Base-by-base conservation (phyloP, 768 basidiomycete species). In the Ramaria rubella region DNA sequence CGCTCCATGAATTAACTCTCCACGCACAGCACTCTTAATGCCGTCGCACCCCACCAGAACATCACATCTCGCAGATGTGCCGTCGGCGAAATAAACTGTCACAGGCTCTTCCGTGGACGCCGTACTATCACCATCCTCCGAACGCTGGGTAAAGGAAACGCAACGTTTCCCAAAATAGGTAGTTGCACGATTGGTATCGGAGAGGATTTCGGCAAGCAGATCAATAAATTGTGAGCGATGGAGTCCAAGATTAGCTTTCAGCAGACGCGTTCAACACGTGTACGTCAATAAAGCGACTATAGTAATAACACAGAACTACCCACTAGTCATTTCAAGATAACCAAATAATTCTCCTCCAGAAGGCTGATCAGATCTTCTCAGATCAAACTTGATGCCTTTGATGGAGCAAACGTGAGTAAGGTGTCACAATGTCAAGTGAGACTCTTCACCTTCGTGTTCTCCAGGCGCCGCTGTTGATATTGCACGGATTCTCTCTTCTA, bases 181-280 rank as follows among this genome's bases (percentile, higher is more conserved):
- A 7, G 63, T 61, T 15, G 60, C 42, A 11, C 44, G 50, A 4
- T 27, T 63, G 3, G 50, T 23, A 17, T 55, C 44, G 49, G 69
- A 72, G 12, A 70, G 60, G 36, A 63, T 62, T 14, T 63, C 55
- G 11, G 75, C 75, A 45, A 77, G 68, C 17, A 72, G 69, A 52
- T 77, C 73, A 5, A 79, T 71, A 57, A 80, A 79, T 38, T 74
- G 71, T 4, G 77, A 77, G 11, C 79, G 69, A 62, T 80, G 78
- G 56, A 78, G 77, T 2, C 75, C 72, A 4, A 58, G 23, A n/a
- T 23, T 50, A 7, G 50, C 57, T 43, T 2, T 33, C 9, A 4
- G 19, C n/a, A 24, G 2, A 15, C 26, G 23, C 7, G n/a, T n/a
- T n/a, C n/a, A n/a, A n/a, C n/a, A 29, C 4, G 36, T 34, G n/a